Evolutionary conservation across 192 early-diverging fungal genomes (phyloP).

Genomic region (Piromyces sp.): DNA sequence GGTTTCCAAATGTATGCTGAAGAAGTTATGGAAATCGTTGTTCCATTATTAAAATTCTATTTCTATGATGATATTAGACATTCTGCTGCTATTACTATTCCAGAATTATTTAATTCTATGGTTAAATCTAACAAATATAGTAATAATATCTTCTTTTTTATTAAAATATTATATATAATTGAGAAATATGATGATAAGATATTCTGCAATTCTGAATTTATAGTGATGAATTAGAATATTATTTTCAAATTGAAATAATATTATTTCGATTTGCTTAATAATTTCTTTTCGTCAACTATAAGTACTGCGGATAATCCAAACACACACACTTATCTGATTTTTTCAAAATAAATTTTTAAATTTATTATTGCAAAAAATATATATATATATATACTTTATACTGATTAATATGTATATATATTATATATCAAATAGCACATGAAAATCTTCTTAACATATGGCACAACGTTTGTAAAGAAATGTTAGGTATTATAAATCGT

Average conservation of each 20-base stretch:
- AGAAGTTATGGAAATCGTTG: constrained; percentile 62
- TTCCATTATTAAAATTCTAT: constrained; percentile 87
- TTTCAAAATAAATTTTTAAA: too few relatives aligned
- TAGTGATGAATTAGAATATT: too few relatives aligned
- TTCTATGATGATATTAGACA: constrained; percentile 93
- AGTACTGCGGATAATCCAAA: too few relatives aligned
- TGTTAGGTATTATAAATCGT: constrained; percentile 55
- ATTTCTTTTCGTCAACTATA: too few relatives aligned
- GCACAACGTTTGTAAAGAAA: constrained; percentile 51
- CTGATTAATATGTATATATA: too few relatives aligned
- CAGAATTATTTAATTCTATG: constrained; percentile 51
- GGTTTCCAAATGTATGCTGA: constrained; percentile 75
- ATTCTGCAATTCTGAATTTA: too few relatives aligned
- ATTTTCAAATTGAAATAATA: too few relatives aligned
- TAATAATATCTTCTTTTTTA: too few relatives aligned
- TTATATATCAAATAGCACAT: constrained; percentile 12
- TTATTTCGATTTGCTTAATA: too few relatives aligned
- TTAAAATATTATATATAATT: not conserved
- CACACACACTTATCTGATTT: too few relatives aligned
- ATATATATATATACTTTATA: too few relatives aligned
- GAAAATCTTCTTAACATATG: constrained; percentile 49
- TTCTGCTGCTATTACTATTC: constrained; percentile 68
- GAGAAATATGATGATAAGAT: not conserved
- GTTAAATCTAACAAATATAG: not conserved
- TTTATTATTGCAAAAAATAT: too few relatives aligned